phyloP scores from a whole-genome alignment of 2,329 filamentous ascomycete genomes.

The Salinomyces thailandicus region DNA sequence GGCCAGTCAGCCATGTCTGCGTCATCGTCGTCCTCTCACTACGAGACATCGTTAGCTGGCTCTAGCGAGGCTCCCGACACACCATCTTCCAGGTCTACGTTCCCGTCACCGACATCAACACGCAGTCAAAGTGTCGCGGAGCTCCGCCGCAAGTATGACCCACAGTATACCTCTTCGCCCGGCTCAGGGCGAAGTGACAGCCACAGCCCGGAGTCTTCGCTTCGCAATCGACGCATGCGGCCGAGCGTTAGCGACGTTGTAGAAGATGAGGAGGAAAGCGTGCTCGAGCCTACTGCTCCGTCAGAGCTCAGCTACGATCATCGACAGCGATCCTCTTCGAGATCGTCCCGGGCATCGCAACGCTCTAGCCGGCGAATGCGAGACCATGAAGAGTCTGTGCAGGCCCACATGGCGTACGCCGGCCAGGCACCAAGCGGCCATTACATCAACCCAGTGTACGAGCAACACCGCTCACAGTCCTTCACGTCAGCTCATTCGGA shows the following conservation, averaged over 20 bases:
- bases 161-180: conserved; percentile 10
- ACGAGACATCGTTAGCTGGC: conserved; percentile 22
- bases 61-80: conserved; percentile 23
- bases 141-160: conserved; percentile 20
- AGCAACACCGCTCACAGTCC: conserved; percentile 18
- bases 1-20: conserved; percentile 15
- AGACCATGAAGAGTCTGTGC: conserved; percentile 17
- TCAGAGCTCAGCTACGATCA: conserved; percentile 7
- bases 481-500: conserved; percentile 15
- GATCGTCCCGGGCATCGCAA: conserved; percentile 11
- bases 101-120: conserved; percentile 21
- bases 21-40: conserved; percentile 20
- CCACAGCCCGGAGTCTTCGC: conserved; percentile 10
- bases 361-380: conserved; percentile 9
- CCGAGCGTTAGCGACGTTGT: conserved; percentile 8
- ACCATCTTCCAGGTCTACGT: conserved; percentile 23
- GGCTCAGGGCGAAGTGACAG: conserved; percentile 8
- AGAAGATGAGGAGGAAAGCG: conserved; percentile 8
- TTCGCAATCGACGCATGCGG: conserved; percentile 1
- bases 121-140: conserved; percentile 21
- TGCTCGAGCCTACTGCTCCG: conserved; percentile 1
- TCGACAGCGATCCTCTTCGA: conserved; percentile 11
- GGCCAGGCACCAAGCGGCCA: conserved; percentile 10
- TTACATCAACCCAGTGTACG: conserved; percentile 13
- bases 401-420: conserved; percentile 16